Conservation (phyloP, 2,329 filamentous ascomycete genomes). For the Penicillium vulpinum region DNA sequence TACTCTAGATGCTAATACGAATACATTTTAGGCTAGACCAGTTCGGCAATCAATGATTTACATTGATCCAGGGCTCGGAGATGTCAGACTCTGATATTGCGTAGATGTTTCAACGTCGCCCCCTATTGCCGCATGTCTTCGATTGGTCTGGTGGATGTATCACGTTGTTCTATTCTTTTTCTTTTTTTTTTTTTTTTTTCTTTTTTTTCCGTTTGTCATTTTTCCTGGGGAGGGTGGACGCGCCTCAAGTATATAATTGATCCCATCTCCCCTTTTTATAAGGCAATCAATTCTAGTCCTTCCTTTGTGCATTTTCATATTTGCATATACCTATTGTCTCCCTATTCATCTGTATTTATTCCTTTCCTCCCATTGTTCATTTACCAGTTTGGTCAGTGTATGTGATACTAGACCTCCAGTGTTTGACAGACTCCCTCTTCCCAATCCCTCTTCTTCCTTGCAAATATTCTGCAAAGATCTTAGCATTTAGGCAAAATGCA, state of each 20-base stretch:
- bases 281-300: slow-evolving; percentile 11
- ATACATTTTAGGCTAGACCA: background rate
- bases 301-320: slow-evolving; percentile 11
- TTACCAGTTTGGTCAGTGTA: background rate
- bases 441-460: slow-evolving; percentile 3
- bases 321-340: slow-evolving; percentile 7
- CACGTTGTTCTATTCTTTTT: slow-evolving; percentile 16
- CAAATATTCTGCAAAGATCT: background rate
- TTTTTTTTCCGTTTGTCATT: background rate
- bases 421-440: slow-evolving; percentile 19
- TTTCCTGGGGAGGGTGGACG: background rate
- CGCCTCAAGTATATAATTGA: slow-evolving; percentile 1
- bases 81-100: slow-evolving; percentile 1
- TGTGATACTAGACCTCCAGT: slow-evolving; percentile 6
- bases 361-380: background rate
- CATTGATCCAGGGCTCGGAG: background rate
- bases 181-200: slow-evolving; percentile 9
- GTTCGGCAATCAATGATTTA: background rate
- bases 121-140: slow-evolving; percentile 24
- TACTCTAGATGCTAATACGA: background rate
- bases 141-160: slow-evolving; percentile 31
- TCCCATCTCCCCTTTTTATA: background rate
- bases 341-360: slow-evolving; percentile 16
- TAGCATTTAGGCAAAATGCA: slow-evolving; percentile 27
- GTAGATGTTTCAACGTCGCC: slow-evolving; percentile 19